Evolutionary conservation across 2,329 filamentous ascomycete genomes (phyloP), one percentile per base, ranked within the genome.

Genomic region (Shiraia bambusicola): DNA sequence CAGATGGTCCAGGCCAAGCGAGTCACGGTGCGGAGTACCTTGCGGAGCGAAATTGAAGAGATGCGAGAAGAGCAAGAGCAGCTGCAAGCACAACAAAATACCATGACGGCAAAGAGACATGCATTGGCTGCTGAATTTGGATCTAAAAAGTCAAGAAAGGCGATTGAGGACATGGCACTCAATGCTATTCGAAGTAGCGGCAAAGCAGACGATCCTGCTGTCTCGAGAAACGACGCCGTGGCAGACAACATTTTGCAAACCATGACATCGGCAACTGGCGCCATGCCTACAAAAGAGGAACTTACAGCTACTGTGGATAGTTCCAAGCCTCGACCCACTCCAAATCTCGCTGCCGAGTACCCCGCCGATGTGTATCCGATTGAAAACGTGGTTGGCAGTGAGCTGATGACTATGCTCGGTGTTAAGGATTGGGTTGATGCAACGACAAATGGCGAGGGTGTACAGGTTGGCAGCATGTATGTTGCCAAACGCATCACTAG

Each of bases 141-240:
- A 65, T 92, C 87, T 17, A 90, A 88, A 73, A 92, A 91, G 70
- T 86, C 88, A 15, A 86, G 84, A 75, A 92, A 91, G 71, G 85
- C 82, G 1, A 82, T 93, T 54, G 76, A 78, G 19, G 79, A 83
- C 41, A 76, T 80, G 50, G 82, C 82, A 2, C 77, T 87, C 56
- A 90, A 91, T 60, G 85, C 86, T 13, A 88, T 92, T 54, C 61
- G 63, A 19, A 60, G 19, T 22, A 22, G 56, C 13, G 45, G 49
- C 34, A 52, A 51, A 11, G 45, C 45, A 22, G 49, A 48, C 15
- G 45, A 52, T 32, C 49, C 53, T 24, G 44, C 49, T 11, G 40
- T 55, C 10, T 45, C 56, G 27, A 42, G 53, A 19, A 56, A 58
- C 34, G 62, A 66, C 13, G 48, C 53, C 62, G 40, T 67, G 2